Evolutionary conservation across 345 rosid genomes (phyloP), one percentile per base, ranked within the genome.

Genomic region (Gossypium thurberi): DNA sequence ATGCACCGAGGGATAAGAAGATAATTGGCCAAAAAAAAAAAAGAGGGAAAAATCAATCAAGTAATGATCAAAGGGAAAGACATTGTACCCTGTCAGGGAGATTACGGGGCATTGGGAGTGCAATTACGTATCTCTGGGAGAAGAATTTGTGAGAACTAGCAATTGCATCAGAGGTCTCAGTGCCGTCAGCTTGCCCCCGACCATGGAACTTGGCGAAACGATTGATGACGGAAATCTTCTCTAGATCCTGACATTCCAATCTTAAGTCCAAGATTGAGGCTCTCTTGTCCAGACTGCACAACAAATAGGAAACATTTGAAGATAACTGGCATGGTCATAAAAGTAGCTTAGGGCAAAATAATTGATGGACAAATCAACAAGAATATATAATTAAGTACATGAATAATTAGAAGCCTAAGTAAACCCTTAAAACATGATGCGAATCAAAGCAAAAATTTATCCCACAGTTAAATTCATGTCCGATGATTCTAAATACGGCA

Each of bases 131-230:
- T 88, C 94, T 86, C 79, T 91, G 97, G 73, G 87, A 89, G 66
- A 70, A 80, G 76, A 81, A 78, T 84, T 78, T 88, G 75, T 73
- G 86, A 48, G 87, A 20, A 84, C 53, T 79, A 65, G 77, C 58
- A 25, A 77, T 26, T 50, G 84, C 82, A 74, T 82, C 84, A 25
- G 81, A 63, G 65, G 77, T 72, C 82, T 84, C 89, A n/a, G 85
- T 69, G 63, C 80, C 85, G 5, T 83, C 90, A 63, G 78, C 72
- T 71, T 83, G 96, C 23, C 78, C 85, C 79, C 93, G 79, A 15
- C 91, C 88, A 75, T 95, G 91, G 77, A 92, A 91, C 82, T 81
- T 95, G 9, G 99, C 98, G 82, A 95, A 92, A 28, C 97, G 99
- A 84, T 90, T 91, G 71, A 94, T 89, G 63, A 95, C 90, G 64